phyloP scores from a whole-genome alignment of 2,329 filamentous ascomycete genomes.

The Talaromyces amestolkiae region DNA sequence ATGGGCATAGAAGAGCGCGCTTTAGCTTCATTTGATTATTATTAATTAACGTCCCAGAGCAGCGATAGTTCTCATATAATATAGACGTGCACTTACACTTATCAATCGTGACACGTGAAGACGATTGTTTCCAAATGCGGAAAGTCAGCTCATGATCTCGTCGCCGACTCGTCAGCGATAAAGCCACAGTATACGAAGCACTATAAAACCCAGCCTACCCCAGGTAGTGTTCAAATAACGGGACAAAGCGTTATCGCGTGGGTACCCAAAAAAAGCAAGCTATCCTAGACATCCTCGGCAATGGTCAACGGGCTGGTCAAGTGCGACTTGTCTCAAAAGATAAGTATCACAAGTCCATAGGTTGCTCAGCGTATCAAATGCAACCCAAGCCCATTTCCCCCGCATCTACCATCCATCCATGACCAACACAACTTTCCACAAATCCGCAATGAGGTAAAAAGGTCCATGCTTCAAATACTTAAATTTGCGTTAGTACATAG shows the following conservation, averaged over 20 bases:
- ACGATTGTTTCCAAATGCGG: not conserved
- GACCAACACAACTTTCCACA: not conserved
- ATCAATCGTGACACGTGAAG: not conserved
- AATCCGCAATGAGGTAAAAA: not conserved
- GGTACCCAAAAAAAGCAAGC: not conserved
- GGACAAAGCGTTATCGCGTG: not conserved
- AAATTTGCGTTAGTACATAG: not conserved
- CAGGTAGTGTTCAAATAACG: not conserved
- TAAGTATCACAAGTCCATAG: not conserved
- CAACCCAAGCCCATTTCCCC: constrained; percentile 2
- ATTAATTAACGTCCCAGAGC: not conserved
- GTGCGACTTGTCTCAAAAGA: not conserved
- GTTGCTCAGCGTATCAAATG: not conserved
- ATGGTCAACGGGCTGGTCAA: not conserved
- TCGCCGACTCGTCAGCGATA: not conserved
- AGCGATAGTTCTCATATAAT: not conserved
- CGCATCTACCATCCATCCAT: not conserved
- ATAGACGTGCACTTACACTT: not conserved
- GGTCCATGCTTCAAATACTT: not conserved
- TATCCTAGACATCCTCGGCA: not conserved
- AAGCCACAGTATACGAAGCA: not conserved
- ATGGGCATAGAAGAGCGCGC: not conserved
- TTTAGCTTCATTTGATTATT: not conserved
- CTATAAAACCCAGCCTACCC: not conserved
- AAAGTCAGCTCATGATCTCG: not conserved